A percentile compares a stretch with the other conserved stretches of the same genome.
Conservation (phyloP, 192 early-diverging fungal genomes). For the Podila epicladia region DNA sequence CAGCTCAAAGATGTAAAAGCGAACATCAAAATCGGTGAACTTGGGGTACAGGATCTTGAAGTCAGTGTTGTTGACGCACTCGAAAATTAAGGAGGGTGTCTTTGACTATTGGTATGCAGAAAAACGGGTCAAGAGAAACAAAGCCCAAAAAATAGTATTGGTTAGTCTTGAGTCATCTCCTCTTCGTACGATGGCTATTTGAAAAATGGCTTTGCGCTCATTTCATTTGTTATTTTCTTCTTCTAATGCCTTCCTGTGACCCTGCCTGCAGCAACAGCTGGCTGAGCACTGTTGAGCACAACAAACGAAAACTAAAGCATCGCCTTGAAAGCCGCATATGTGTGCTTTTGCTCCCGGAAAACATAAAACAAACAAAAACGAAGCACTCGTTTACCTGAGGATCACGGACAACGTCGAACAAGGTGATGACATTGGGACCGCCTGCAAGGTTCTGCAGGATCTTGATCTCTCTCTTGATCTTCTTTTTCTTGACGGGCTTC, state of each 20-base stretch:
- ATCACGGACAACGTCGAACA: slow-evolving; percentile 95
- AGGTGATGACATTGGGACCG: slow-evolving; percentile 91
- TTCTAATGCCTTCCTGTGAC: too few species aligned
- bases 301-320: too few species aligned
- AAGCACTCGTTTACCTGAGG: slow-evolving; percentile 68
- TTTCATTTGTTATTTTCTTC: too few species aligned
- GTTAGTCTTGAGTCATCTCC: too few species aligned
- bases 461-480: slow-evolving; percentile 99
- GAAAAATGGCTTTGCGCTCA: too few species aligned
- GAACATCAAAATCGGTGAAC: slow-evolving; percentile 94
- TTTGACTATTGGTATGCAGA: slow-evolving; percentile 71
- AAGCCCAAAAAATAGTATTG: not conserved
- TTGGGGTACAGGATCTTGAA: slow-evolving; percentile 97
- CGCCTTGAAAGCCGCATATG: too few species aligned
- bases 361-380: too few species aligned
- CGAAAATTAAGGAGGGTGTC: slow-evolving; percentile 96
- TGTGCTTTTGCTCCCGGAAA: too few species aligned
- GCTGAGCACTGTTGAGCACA: too few species aligned
- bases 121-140: not conserved
- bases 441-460: slow-evolving; percentile 98
- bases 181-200: too few species aligned
- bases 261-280: too few species aligned
- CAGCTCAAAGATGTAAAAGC: slow-evolving; percentile 97
- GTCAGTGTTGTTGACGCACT: slow-evolving; percentile 97
- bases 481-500: slow-evolving; percentile 99